Base-by-base conservation (phyloP, 1,284 basidiomycete species). In the Amylostereum areolatum region DNA sequence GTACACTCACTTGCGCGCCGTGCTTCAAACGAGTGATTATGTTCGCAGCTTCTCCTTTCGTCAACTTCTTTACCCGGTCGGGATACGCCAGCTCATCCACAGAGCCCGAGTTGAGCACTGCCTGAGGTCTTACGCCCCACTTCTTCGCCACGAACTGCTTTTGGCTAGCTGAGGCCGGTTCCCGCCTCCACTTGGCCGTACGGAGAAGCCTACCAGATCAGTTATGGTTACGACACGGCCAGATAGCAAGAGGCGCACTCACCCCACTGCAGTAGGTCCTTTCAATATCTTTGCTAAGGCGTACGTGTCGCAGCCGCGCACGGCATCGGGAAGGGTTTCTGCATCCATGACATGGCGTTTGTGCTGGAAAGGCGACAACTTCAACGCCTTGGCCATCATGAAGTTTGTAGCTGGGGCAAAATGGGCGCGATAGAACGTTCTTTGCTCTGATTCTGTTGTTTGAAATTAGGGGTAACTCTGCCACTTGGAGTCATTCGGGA, bases 1-100 rank as follows among this genome's bases (percentile, higher is more conserved):
- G 18, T 30, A 24, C 48, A 27, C 67, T 30, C 60, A 86, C 87
- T 68, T 79, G 70, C 33, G 85, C 86, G 25, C 90, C 91, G 60
- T 92, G 84, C 61, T 80, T 87, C 51, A 90, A 53, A 8, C 89
- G 78, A 25, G 82, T 83, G 52, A 93, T 86, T 37, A 92, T 79
- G 54, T 83, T 83, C 0, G 82, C 83, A 30, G 90, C 89, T 54
- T 88, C 76, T 1, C 91, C 90, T 64, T 88, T 91, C 3, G 78
- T 89, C 58, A 93, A 59, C 0, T 52, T 63, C 43, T 60, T 62
- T 12, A 82, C 60, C 36, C 62, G 62, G 25, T 71, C 62, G 47
- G 45, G 57, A 46, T 44, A 55, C 43, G 43, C 52, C 34, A 45
- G 39, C 11, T 31, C 48, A 10, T 47, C 40, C 40, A 52, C 50